Percentiles rank a stretch among this genome's conserved stretches.
Evolutionary conservation across 441 rosid species (phyloP).

Genomic region (Viola pubescens): DNA sequence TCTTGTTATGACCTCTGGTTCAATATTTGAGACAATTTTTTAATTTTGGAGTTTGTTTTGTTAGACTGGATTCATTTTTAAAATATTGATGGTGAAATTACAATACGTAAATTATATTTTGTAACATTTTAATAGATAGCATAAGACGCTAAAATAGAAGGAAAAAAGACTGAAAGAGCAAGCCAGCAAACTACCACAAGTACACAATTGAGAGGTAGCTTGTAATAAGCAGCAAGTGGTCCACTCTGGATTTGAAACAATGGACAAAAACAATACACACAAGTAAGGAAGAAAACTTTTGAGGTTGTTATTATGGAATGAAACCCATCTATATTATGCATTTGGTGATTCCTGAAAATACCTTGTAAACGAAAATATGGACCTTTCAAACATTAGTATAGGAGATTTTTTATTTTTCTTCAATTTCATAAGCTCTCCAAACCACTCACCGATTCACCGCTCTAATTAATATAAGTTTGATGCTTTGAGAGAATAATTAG

Average conservation of each 20-base stretch:
- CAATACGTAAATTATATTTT: too few species aligned
- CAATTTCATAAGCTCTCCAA: neutral
- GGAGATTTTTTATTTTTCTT: neutral
- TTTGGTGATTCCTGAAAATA: neutral
- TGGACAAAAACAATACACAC: too few species aligned
- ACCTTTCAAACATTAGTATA: neutral
- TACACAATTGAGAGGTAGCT: slow-evolving; percentile 78
- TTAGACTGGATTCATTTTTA: too few species aligned
- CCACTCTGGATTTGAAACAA: slow-evolving; percentile 42
- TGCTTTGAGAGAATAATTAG: slow-evolving; percentile 80
- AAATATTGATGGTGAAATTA: too few species aligned
- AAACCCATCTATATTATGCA: neutral
- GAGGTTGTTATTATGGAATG: too few species aligned
- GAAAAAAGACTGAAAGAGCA: too few species aligned
- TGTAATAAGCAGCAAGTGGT: slow-evolving; percentile 86
- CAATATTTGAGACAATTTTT: too few species aligned
- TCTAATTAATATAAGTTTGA: slow-evolving; percentile 92
- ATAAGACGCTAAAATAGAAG: too few species aligned
- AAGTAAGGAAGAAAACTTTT: too few species aligned
- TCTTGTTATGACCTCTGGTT: too few species aligned
- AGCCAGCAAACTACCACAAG: slow-evolving; percentile 50
- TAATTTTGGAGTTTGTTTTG: too few species aligned
- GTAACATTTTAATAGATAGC: too few species aligned
- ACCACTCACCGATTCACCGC: slow-evolving; percentile 81
- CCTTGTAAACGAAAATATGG: neutral